These are phyloP conservation scores for Huntiella abstrusa DNA, from an alignment of 2,329 filamentous ascomycete species.

Conservation along the genomic window DNA sequence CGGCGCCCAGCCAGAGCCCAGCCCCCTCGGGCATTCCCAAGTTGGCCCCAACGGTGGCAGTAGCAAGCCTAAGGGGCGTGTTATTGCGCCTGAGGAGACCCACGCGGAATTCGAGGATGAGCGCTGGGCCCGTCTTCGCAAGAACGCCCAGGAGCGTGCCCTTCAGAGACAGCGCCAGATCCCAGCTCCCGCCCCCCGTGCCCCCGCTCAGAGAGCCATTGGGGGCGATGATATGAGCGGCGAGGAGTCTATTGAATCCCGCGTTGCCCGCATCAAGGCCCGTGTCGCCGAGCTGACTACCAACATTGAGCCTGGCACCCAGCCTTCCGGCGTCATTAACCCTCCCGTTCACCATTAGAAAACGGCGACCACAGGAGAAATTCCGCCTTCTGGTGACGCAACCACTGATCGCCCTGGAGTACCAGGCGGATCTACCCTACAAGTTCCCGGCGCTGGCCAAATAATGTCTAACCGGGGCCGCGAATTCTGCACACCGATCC, in stretches of 20 bases:
- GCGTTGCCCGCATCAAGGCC: constrained; percentile 93
- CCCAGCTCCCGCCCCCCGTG: constrained; percentile 27
- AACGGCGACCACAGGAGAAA: background rate
- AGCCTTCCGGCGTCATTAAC: constrained; percentile 20
- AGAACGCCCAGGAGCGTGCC: constrained; percentile 76
- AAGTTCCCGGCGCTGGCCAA: too few species aligned
- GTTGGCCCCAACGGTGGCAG: constrained; percentile 1
- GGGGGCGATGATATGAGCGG: constrained; percentile 73
- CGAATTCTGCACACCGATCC: too few species aligned
- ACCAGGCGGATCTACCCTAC: background rate
- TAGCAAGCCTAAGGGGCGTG: constrained; percentile 15
- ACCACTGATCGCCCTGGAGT: background rate
- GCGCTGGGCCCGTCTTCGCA: constrained; percentile 88
- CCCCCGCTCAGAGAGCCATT: background rate
- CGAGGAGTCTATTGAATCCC: constrained; percentile 92
- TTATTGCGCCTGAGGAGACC: constrained; percentile 15
- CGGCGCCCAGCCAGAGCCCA: constrained; percentile 12
- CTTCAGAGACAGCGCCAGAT: constrained; percentile 47
- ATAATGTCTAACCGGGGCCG: too few species aligned
- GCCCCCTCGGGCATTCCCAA: background rate
- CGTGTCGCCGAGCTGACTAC: constrained; percentile 86
- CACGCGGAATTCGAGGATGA: constrained; percentile 35
- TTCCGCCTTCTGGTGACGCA: background rate
- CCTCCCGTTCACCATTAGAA: constrained; percentile 14
- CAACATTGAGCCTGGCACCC: constrained; percentile 45